Evolutionary conservation across 2,329 filamentous ascomycete species (phyloP), one percentile per base, ranked within the genome.

Genomic region (Botrytis medusae): DNA sequence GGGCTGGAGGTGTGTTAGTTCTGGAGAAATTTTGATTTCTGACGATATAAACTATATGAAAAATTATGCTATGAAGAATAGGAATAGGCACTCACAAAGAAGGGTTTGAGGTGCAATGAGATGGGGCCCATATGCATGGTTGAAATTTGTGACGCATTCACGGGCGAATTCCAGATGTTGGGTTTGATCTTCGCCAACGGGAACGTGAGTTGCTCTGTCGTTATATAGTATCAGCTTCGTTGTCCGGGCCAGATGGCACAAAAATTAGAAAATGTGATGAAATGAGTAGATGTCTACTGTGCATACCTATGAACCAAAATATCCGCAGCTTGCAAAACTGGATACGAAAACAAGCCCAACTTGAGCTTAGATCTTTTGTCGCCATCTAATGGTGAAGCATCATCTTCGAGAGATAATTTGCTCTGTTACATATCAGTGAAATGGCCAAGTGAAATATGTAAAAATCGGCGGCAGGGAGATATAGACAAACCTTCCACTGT

Each of bases 111-210:
- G 93, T 0, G 87, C 80, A 0, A 91, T 84, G 4, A 97, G 86
- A n/a, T 89, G 82, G 1, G 84, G 79, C 2, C 88, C 88, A 25
- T 93, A 93, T 2, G 88, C 83, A 79, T 93, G 86, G 82, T 98
- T 98, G 84, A 99, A 98, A 80, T 92, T 93, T 74, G 89, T 91
- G 14, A 92, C 96, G 75, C 94, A 92, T 80, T 97, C 91, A 70
- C 96, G 89, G 1, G 95, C 90, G 81, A 98, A 97, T 81, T 99
- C 96, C 34, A 99, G 88, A 83, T 99, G 96, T 79, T 99, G 96
- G 72, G 86, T 87, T 83, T 99, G 96, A 82, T 99, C 96, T 77
- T 97, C 93, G n/a, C 96, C 96, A 2, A 99, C 95, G 18, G 96
- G 96, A 37, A 99, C 95, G 83, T 98, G 93, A 0, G 95, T 98